Evolutionary conservation across 495 filamentous ascomycete genomes (phyloP).

Genomic region (Pseudomonodictys pantanalensis): DNA sequence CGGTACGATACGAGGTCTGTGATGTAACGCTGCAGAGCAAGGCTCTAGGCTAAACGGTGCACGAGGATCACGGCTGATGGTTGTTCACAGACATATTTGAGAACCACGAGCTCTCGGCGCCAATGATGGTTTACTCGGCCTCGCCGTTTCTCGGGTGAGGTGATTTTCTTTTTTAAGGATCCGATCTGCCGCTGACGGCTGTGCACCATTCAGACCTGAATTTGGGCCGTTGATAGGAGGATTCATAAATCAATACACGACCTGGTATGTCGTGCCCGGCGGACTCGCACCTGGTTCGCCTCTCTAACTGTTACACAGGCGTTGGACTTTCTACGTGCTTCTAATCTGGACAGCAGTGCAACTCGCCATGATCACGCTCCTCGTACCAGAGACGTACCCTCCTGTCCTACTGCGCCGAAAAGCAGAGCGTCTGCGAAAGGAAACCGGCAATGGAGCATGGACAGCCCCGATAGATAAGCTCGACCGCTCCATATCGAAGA

Average conservation of each 20-base stretch:
- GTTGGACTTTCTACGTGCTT: slow-evolving; percentile 86
- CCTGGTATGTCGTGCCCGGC: slow-evolving; percentile 48
- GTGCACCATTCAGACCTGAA: slow-evolving; percentile 42
- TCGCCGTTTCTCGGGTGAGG: slow-evolving; percentile 68
- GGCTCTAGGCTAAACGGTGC: neutral
- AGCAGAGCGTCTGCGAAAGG: slow-evolving; percentile 65
- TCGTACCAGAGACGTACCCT: slow-evolving; percentile 89
- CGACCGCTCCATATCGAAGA: slow-evolving; percentile 63
- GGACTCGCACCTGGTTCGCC: neutral
- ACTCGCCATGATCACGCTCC: slow-evolving; percentile 58
- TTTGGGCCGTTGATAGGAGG: slow-evolving; percentile 60
- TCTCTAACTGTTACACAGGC: slow-evolving; percentile 25
- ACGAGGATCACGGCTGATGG: slow-evolving; percentile 7
- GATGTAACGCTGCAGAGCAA: slow-evolving; percentile 47
- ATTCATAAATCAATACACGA: slow-evolving; percentile 72
- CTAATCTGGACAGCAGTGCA: slow-evolving; percentile 74
- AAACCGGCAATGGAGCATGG: slow-evolving; percentile 73
- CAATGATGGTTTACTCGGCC: slow-evolving; percentile 77
- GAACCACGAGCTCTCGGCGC: slow-evolving; percentile 66
- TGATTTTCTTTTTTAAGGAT: slow-evolving; percentile 29
- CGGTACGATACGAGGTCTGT: slow-evolving; percentile 81
- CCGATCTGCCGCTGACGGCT: slow-evolving; percentile 25
- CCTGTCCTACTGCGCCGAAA: slow-evolving; percentile 70
- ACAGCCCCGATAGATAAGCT: slow-evolving; percentile 76
- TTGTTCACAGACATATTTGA: slow-evolving; percentile 15